Evolutionary conservation across 208 protist species (phyloP).

Genomic region (Acanthamoeba sp.): DNA sequence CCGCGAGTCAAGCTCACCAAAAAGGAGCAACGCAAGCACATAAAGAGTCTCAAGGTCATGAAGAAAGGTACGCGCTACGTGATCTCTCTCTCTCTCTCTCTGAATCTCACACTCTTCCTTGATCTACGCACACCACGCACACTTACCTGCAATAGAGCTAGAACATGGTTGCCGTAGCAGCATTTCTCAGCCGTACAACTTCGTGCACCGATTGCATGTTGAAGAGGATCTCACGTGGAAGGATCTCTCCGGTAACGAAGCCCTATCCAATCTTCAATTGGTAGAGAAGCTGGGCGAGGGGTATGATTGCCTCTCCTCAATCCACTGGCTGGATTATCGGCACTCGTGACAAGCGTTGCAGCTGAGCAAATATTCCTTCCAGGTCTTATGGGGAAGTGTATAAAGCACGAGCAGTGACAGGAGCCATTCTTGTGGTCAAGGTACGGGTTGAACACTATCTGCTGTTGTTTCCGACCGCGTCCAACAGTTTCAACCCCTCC

Average conservation of each 20-base stretch:
- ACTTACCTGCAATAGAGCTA: conserved; percentile 23
- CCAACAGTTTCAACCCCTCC: neutral
- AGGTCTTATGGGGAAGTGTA: conserved; percentile 69
- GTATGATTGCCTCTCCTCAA: neutral
- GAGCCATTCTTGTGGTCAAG: conserved; percentile 63
- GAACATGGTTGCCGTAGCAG: neutral
- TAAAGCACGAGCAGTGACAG: conserved; percentile 48
- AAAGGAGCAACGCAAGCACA: conserved; percentile 30
- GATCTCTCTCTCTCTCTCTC: too few species aligned
- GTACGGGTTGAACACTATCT: too few species aligned
- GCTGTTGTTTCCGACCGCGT: too few species aligned
- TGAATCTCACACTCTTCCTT: too few species aligned
- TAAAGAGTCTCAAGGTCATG: conserved; percentile 12
- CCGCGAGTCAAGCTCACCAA: conserved; percentile 53
- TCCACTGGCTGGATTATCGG: too few species aligned
- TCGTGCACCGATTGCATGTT: conserved; percentile 47
- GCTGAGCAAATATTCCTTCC: neutral
- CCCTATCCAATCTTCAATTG: conserved; percentile 39
- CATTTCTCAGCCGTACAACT: conserved; percentile 66
- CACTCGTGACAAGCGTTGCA: too few species aligned
- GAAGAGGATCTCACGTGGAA: conserved; percentile 65
- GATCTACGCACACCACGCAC: too few species aligned
- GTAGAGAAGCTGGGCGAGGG: conserved; percentile 66
- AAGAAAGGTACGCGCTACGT: conserved; percentile 63
- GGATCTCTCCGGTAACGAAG: conserved; percentile 11